phyloP scores from a whole-genome alignment of 495 filamentous ascomycete genomes.

The Chaetomium tenue region DNA sequence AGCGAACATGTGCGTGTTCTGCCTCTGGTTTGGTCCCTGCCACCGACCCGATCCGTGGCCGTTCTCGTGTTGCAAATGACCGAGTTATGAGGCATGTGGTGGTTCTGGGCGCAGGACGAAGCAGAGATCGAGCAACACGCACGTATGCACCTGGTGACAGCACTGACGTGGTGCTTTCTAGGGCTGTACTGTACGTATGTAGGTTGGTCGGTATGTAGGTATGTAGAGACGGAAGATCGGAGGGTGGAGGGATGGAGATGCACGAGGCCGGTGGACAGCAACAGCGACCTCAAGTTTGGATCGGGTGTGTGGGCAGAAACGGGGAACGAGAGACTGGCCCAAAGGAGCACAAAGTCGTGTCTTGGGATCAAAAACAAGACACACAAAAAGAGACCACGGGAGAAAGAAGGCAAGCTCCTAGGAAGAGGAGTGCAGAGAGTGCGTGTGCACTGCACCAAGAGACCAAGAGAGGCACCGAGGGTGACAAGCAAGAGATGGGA shows the following conservation, averaged over 20 bases:
- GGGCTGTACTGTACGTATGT: too few relatives aligned
- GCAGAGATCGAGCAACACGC: not conserved
- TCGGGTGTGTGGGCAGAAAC: not conserved
- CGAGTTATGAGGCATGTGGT: not conserved
- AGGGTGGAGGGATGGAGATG: not conserved
- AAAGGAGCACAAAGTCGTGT: slow-evolving; percentile 19
- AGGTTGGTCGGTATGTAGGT: too few relatives aligned
- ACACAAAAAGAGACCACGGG: not conserved
- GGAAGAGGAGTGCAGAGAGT: not conserved
- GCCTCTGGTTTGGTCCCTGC: not conserved
- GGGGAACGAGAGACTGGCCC: slow-evolving; percentile 15
- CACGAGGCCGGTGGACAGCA: not conserved
- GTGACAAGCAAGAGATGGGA: slow-evolving; percentile 18
- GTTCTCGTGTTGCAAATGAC: not conserved
- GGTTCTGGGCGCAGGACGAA: not conserved
- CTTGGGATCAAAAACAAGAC: slow-evolving; percentile 2
- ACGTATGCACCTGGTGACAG: not conserved
- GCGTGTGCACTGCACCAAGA: slow-evolving; percentile 5
- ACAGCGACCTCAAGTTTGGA: too few relatives aligned
- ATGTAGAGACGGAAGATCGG: not conserved
- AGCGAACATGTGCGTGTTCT: not conserved
- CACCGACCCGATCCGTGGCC: not conserved
- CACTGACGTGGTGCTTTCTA: not conserved
- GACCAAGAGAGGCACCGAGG: slow-evolving; percentile 20
- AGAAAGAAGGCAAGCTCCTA: slow-evolving; percentile 17